Conservation (phyloP, 2,329 filamentous ascomycete genomes). For the Colletotrichum agaves region DNA sequence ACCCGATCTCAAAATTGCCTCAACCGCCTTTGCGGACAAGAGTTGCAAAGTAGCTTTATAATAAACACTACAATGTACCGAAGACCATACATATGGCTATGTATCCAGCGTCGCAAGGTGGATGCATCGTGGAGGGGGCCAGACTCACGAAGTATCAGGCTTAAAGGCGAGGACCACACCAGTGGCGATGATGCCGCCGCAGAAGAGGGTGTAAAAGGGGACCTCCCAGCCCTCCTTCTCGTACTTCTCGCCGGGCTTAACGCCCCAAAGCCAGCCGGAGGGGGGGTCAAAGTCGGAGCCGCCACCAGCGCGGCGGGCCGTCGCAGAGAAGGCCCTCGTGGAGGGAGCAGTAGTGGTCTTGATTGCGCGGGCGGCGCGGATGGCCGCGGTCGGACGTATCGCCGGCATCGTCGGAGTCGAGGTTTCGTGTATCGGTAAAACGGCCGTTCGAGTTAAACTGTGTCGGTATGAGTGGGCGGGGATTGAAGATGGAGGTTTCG, state of each 20-base stretch:
- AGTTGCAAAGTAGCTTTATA: too few species aligned
- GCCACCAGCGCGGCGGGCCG: constrained; percentile 53
- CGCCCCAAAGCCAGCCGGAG: constrained; percentile 89
- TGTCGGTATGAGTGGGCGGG: constrained; percentile 9
- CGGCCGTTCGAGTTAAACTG: constrained; percentile 28
- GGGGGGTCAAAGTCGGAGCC: constrained; percentile 87
- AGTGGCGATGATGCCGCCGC: constrained; percentile 78
- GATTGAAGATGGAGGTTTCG: constrained; percentile 9
- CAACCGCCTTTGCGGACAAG: neutral
- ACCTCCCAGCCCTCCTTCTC: constrained; percentile 97
- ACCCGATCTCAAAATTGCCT: constrained; percentile 23
- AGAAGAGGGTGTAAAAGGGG: constrained; percentile 86
- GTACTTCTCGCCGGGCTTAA: constrained; percentile 95
- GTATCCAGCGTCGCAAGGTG: too few species aligned
- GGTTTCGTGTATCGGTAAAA: neutral
- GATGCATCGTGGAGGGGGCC: neutral
- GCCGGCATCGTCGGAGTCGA: constrained; percentile 34
- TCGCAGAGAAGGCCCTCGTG: constrained; percentile 56
- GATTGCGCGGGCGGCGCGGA: constrained; percentile 46
- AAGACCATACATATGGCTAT: too few species aligned
- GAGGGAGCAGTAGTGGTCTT: constrained; percentile 43
- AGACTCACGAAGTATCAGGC: constrained; percentile 95
- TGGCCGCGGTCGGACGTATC: constrained; percentile 38
- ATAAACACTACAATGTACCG: too few species aligned
- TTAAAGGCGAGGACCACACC: constrained; percentile 92